Evolutionary conservation across 2,329 filamentous ascomycete species (phyloP).

Genomic region (Metarhizium anisopliae): DNA sequence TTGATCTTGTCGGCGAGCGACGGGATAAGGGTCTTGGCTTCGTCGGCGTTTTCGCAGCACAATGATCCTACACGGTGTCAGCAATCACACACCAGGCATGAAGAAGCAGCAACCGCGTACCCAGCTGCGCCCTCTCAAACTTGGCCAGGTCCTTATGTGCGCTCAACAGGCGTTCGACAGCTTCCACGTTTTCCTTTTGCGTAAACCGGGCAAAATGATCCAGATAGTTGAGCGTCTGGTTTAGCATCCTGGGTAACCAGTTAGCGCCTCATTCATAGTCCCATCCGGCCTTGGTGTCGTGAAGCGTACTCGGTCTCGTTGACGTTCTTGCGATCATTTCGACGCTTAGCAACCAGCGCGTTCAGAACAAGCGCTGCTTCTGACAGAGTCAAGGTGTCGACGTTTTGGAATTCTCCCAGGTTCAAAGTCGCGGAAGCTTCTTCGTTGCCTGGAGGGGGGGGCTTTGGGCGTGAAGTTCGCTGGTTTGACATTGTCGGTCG

Average conservation of each 20-base stretch:
- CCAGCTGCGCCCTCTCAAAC: constrained; percentile 89
- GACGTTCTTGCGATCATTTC: constrained; percentile 70
- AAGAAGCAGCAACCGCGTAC: constrained; percentile 36
- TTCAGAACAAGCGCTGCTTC: constrained; percentile 90
- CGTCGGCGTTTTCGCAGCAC: constrained; percentile 86
- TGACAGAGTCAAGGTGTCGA: constrained; percentile 84
- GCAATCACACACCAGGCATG: neutral
- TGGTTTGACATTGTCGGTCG: constrained; percentile 21
- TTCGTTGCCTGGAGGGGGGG: constrained; percentile 67
- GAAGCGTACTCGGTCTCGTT: constrained; percentile 70
- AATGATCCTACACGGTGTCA: constrained; percentile 58
- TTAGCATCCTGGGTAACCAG: constrained; percentile 51
- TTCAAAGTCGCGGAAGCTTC: constrained; percentile 74
- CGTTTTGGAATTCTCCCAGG: constrained; percentile 88
- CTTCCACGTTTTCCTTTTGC: constrained; percentile 86
- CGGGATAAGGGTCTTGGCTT: constrained; percentile 93
- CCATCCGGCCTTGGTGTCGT: constrained; percentile 6
- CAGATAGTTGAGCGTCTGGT: constrained; percentile 85
- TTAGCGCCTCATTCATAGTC: neutral
- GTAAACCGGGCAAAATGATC: constrained; percentile 95
- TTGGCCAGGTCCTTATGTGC: constrained; percentile 73
- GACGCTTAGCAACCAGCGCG: constrained; percentile 73
- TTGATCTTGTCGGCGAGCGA: constrained; percentile 81
- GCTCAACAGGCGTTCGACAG: constrained; percentile 80
- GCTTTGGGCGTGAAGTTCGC: constrained; percentile 58